Conservation (phyloP, 2,329 filamentous ascomycete species). For the Talaromyces pinophilus region DNA sequence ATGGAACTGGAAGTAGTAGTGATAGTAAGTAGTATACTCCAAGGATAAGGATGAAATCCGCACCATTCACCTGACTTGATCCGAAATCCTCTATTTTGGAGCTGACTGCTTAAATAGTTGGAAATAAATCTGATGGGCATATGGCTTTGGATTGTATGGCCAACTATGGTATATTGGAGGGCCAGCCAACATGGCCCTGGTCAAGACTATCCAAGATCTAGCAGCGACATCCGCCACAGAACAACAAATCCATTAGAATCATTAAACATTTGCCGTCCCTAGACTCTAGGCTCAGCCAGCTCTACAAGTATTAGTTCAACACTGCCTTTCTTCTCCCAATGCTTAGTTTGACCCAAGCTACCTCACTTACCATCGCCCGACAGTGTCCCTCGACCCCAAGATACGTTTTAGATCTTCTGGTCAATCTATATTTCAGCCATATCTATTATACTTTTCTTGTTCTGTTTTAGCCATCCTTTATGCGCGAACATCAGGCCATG, state of each 20-base stretch:
- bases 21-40: neutral
- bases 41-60: no score
- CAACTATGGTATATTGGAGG: neutral
- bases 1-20: neutral
- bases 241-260: neutral
- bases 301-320: neutral
- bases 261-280: neutral
- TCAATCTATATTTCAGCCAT: neutral
- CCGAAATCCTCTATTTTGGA: neutral
- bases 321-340: neutral
- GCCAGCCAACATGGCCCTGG: neutral
- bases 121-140: neutral
- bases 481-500: neutral
- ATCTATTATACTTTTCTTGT: neutral
- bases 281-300: neutral
- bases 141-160: neutral
- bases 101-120: neutral
- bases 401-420: neutral
- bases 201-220: neutral
- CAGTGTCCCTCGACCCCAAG: neutral
- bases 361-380: neutral
- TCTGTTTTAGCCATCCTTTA: neutral
- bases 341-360: neutral
- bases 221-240: neutral
- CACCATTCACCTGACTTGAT: neutral